Percentiles rank a stretch among this genome's conserved stretches.
Evolutionary conservation across 2,329 filamentous ascomycete species (phyloP).

Genomic region (Hirsutella rhossiliensis): DNA sequence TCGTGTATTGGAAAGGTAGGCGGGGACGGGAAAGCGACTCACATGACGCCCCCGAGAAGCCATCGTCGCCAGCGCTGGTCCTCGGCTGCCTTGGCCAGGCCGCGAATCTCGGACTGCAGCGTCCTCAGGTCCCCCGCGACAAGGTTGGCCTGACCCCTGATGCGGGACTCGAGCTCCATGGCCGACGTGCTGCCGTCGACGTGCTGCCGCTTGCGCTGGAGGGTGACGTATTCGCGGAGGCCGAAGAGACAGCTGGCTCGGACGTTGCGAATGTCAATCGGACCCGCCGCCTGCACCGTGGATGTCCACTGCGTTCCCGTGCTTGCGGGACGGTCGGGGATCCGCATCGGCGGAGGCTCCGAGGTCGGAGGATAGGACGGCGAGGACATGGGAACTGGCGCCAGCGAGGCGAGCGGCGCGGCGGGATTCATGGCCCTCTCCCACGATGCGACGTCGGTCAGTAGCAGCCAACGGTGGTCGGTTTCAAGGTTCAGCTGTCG

Average conservation of each 20-base stretch:
- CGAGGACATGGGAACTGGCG: background rate
- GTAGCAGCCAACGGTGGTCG: too few species aligned
- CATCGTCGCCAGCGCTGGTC: constrained; percentile 39
- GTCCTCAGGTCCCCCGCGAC: constrained; percentile 31
- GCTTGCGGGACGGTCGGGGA: background rate
- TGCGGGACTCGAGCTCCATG: constrained; percentile 27
- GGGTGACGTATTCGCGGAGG: constrained; percentile 21
- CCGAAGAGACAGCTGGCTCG: constrained; percentile 22
- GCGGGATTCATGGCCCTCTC: background rate
- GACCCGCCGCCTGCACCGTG: constrained; percentile 9
- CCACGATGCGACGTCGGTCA: background rate
- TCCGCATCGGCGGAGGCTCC: background rate
- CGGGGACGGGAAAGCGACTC: constrained; percentile 19
- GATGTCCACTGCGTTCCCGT: constrained; percentile 6
- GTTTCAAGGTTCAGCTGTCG: too few species aligned
- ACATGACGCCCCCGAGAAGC: constrained; percentile 40
- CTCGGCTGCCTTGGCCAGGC: constrained; percentile 31
- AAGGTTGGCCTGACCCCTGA: constrained; percentile 28
- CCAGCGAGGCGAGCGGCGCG: background rate
- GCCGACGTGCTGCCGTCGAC: constrained; percentile 16
- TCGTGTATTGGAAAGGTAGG: background rate
- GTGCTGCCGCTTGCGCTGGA: constrained; percentile 18
- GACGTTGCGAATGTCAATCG: constrained; percentile 15
- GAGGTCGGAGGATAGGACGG: background rate
- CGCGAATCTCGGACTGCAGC: constrained; percentile 30